Conservation (phyloP, 2,329 filamentous ascomycete genomes). For the Exophiala phaeomuriformis region DNA sequence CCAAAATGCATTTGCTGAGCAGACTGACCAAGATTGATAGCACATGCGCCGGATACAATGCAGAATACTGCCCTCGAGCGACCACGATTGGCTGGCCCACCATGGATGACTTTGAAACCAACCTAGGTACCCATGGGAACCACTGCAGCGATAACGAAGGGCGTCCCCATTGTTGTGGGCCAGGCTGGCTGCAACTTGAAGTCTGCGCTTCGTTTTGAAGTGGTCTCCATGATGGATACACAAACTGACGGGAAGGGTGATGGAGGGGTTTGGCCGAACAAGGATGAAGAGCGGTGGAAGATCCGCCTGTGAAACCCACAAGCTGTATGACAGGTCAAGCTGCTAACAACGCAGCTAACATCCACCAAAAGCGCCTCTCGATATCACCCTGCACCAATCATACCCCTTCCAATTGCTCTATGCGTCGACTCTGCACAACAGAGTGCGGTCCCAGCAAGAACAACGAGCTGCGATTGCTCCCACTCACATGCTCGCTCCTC, state of each 20-base stretch:
- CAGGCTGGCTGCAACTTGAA: too few species aligned
- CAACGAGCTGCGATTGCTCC: background rate
- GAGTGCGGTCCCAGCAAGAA: background rate
- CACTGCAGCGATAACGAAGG: background rate
- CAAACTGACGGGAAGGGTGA: background rate
- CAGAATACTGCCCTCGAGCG: too few species aligned
- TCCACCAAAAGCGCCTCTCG: background rate
- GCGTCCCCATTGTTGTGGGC: background rate
- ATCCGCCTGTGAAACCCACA: background rate
- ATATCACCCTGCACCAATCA: background rate
- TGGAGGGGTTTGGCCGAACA: background rate
- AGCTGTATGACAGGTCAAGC: background rate
- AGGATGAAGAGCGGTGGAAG: background rate
- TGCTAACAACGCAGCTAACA: slow-evolving; percentile 10
- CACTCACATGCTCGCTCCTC: background rate
- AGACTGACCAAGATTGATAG: too few species aligned
- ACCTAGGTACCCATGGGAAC: too few species aligned
- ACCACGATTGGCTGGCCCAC: too few species aligned
- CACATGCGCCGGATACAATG: too few species aligned
- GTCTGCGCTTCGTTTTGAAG: background rate
- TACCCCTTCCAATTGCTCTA: background rate
- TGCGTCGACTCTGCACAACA: background rate
- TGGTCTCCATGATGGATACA: background rate
- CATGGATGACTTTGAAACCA: too few species aligned
- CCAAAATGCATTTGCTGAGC: too few species aligned